These are phyloP conservation scores for Haberlea rhodopensis DNA, from an alignment of 257 asterid genomes.

Conservation along the genomic window DNA sequence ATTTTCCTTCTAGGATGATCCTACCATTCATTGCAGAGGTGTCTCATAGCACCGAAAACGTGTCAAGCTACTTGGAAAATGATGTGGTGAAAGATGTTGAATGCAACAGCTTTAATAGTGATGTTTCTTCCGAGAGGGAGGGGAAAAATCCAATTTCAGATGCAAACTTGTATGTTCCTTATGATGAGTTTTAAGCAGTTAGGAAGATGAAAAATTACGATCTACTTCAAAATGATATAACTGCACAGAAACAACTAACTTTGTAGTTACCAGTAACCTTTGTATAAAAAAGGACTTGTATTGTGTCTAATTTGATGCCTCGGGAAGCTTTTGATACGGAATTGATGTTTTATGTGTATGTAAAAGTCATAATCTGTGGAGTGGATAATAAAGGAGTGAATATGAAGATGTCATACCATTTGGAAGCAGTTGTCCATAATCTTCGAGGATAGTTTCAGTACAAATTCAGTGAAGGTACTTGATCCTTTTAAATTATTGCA, in stretches of 20 bases:
- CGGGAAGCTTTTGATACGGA: neutral
- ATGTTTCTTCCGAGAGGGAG: constrained; percentile 31
- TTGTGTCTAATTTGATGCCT: too few relatives aligned
- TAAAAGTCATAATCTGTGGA: neutral
- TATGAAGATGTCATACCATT: neutral
- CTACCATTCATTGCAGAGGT: constrained; percentile 53
- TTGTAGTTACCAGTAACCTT: neutral
- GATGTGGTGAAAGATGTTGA: constrained; percentile 37
- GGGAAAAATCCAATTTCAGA: constrained; percentile 39
- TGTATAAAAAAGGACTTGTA: neutral
- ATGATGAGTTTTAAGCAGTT: constrained; percentile 31
- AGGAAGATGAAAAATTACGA: constrained; percentile 32
- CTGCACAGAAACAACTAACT: neutral
- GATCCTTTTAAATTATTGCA: constrained; percentile 13
- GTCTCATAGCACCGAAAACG: constrained; percentile 42
- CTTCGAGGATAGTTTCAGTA: neutral
- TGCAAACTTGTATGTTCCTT: constrained; percentile 26
- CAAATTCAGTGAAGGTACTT: constrained; percentile 27
- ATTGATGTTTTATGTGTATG: neutral
- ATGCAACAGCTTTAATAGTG: constrained; percentile 22
- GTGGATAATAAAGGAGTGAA: neutral
- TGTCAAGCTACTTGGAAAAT: constrained; percentile 40
- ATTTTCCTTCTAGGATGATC: constrained; percentile 43
- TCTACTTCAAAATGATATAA: constrained; percentile 18
- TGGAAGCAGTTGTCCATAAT: neutral